These are phyloP conservation scores for Ilyonectria mors-panacis DNA, from an alignment of 2,329 filamentous ascomycete genomes.

Conservation along the genomic window DNA sequence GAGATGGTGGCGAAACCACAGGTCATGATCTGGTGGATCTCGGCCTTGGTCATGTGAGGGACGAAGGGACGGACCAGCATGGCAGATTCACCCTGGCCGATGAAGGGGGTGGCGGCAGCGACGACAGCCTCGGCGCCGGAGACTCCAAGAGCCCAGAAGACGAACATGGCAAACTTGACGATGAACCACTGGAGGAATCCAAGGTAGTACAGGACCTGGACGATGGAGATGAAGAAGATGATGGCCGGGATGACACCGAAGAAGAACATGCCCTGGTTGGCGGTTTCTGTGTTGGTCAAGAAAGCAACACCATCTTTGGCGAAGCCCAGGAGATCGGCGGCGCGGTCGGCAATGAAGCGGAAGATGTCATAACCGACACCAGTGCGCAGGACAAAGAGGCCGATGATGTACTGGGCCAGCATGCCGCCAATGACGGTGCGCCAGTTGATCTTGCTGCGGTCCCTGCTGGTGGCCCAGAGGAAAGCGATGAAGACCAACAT, in stretches of 20 bases:
- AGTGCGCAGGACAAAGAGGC: conserved; percentile 89
- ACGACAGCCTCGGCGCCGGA: conserved; percentile 96
- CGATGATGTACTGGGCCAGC: conserved; percentile 89
- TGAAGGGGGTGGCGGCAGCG: conserved; percentile 92
- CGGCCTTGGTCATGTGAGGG: conserved; percentile 85
- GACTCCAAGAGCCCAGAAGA: conserved; percentile 90
- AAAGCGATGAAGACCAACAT: conserved; percentile 77
- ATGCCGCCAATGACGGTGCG: conserved; percentile 91
- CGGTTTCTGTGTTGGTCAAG: conserved; percentile 65
- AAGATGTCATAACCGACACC: conserved; percentile 90
- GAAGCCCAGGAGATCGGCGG: conserved; percentile 81
- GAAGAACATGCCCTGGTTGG: conserved; percentile 76
- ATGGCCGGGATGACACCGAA: conserved; percentile 88
- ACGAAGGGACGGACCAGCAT: conserved; percentile 94
- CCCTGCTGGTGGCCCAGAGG: conserved; percentile 80
- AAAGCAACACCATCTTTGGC: conserved; percentile 81
- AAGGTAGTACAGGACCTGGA: conserved; percentile 87
- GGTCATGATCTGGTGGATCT: conserved; percentile 93
- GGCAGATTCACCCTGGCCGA: conserved; percentile 93
- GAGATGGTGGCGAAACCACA: conserved; percentile 95
- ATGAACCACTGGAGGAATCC: conserved; percentile 92
- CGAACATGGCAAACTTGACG: conserved; percentile 87
- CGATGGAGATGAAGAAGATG: conserved; percentile 96
- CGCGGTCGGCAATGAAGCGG: conserved; percentile 85
- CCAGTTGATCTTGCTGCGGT: conserved; percentile 77